Evolutionary conservation across 495 filamentous ascomycete genomes (phyloP).

Genomic region (Lasiosphaeria miniovina): DNA sequence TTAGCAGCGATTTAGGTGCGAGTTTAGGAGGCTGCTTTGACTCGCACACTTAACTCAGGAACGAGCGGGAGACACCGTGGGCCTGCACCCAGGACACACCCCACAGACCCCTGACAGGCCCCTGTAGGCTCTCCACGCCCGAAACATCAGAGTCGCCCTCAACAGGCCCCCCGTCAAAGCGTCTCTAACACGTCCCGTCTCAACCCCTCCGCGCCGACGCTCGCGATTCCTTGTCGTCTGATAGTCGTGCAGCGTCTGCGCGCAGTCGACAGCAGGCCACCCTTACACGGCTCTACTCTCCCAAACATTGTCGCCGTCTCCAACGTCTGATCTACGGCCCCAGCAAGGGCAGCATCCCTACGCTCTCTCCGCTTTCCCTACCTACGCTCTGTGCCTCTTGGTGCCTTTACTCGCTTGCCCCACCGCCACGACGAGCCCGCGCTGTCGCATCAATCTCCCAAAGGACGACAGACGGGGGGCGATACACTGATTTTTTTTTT

Average conservation of each 20-base stretch:
- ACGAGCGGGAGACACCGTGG: too few relatives aligned
- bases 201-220: constrained; percentile 32
- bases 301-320: constrained; percentile 38
- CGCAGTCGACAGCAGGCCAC: constrained; percentile 18
- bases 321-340: constrained; percentile 32
- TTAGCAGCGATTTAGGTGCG: too few relatives aligned
- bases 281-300: constrained; percentile 39
- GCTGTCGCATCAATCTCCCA: constrained; percentile 1
- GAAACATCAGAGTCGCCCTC: constrained; percentile 39
- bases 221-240: constrained; percentile 29
- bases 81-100: not conserved
- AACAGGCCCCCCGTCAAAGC: constrained; percentile 32
- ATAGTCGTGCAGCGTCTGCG: constrained; percentile 25
- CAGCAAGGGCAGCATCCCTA: not conserved
- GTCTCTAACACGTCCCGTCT: constrained; percentile 45
- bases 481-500: too few relatives aligned
- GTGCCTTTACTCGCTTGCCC: not conserved
- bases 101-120: constrained; percentile 11
- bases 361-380: constrained; percentile 10
- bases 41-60: too few relatives aligned
- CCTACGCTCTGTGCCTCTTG: constrained; percentile 5
- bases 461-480: not conserved
- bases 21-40: too few relatives aligned
- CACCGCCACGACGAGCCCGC: not conserved
- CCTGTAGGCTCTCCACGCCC: constrained; percentile 29